Evolutionary conservation across 805 yeast genomes (phyloP).

Genomic region (Candida montana): DNA sequence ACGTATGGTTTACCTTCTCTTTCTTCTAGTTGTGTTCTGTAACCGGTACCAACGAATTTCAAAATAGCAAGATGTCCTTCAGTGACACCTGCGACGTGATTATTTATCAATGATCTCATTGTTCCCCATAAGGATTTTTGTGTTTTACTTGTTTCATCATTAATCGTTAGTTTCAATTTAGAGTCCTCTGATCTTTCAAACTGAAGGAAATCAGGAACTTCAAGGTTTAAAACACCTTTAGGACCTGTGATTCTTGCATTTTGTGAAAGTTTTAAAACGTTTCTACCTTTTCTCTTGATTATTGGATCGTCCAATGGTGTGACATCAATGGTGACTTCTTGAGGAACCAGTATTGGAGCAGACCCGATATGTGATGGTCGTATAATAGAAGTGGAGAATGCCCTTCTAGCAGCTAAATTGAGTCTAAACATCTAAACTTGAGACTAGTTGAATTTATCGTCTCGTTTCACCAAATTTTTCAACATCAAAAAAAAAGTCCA

Average conservation of each 20-base stretch:
- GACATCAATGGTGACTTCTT: slow-evolving; percentile 48
- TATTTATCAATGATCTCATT: slow-evolving; percentile 68
- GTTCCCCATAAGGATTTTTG: slow-evolving; percentile 97
- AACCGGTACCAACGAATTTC: slow-evolving; percentile 94
- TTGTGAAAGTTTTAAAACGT: slow-evolving; percentile 51
- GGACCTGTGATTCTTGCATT: slow-evolving; percentile 69
- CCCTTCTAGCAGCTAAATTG: slow-evolving; percentile 19
- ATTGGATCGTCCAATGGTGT: slow-evolving; percentile 50
- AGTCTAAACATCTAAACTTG: neutral
- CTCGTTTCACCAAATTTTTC: neutral
- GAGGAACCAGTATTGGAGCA: slow-evolving; percentile 63
- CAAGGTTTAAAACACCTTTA: slow-evolving; percentile 57
- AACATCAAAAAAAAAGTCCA: neutral
- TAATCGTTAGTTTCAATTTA: slow-evolving; percentile 50
- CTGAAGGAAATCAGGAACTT: slow-evolving; percentile 67
- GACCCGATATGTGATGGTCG: slow-evolving; percentile 70
- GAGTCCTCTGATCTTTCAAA: slow-evolving; percentile 32
- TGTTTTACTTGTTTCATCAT: slow-evolving; percentile 47
- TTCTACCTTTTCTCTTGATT: slow-evolving; percentile 61
- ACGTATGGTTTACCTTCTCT: slow-evolving; percentile 46
- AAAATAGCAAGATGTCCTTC: slow-evolving; percentile 89
- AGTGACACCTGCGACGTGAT: slow-evolving; percentile 79
- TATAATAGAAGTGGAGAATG: slow-evolving; percentile 29
- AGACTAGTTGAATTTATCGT: neutral
- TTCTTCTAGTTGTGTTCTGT: slow-evolving; percentile 76